These are phyloP conservation scores for Suillus bovinus DNA, from an alignment of 768 basidiomycete genomes.

Conservation along the genomic window DNA sequence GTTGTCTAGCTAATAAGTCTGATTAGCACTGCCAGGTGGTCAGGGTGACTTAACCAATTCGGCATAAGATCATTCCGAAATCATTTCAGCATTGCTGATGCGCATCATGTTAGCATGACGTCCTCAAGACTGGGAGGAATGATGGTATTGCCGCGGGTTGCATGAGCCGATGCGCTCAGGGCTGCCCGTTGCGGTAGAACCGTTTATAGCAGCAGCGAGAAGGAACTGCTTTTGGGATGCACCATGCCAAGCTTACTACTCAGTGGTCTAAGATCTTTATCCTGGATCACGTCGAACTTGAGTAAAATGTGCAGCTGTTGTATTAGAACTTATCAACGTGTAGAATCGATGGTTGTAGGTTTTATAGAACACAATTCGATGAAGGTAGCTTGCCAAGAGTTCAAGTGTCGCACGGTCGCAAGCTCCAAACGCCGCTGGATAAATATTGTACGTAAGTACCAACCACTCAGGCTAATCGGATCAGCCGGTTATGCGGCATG, in stretches of 20 bases:
- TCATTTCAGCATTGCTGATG: not conserved
- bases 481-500: no score
- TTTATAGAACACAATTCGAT: no score
- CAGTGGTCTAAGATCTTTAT: no score
- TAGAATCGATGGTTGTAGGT: no score
- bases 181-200: not conserved
- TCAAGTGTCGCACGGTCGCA: no score
- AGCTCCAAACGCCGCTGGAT: no score
- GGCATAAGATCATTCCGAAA: not conserved
- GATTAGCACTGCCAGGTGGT: not conserved
- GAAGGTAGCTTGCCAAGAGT: no score
- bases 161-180: not conserved
- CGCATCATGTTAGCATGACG: not conserved
- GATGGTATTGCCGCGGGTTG: not conserved
- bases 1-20: not conserved
- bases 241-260: not conserved
- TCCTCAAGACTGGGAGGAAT: not conserved
- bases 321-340: no score
- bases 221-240: not conserved
- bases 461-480: not conserved
- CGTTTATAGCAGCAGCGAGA: not conserved
- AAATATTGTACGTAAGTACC: no score
- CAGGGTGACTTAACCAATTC: not conserved
- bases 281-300: no score
- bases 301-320: no score